A percentile compares a stretch with the other conserved stretches of the same genome.
These are phyloP conservation scores for Nicotiana paniculata DNA, from an alignment of 257 asterid genomes.

Conservation along the genomic window DNA sequence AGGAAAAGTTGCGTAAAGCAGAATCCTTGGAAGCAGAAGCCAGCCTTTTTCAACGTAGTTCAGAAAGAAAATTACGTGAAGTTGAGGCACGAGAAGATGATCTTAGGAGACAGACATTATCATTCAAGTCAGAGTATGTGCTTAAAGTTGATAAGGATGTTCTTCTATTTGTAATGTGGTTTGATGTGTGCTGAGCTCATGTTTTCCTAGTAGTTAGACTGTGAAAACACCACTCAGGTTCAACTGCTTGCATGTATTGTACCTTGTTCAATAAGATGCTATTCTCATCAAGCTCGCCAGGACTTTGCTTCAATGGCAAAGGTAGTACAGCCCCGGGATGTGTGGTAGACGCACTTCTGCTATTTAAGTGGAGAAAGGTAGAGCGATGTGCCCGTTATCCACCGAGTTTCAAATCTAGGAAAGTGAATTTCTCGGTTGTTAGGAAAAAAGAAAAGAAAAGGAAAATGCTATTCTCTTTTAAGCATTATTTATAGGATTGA, in stretches of 20 bases:
- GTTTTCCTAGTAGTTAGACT: neutral
- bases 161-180: neutral
- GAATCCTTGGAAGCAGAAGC: slow-evolving; percentile 87
- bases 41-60: slow-evolving; percentile 61
- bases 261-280: neutral
- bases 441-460: neutral
- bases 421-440: neutral
- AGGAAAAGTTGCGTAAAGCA: slow-evolving; percentile 63
- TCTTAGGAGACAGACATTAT: slow-evolving; percentile 57
- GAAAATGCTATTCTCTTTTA: neutral
- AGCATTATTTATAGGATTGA: neutral
- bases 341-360: neutral
- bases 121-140: slow-evolving; percentile 79
- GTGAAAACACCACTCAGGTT: neutral
- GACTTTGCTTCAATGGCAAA: neutral
- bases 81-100: slow-evolving; percentile 96
- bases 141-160: slow-evolving; percentile 1
- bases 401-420: neutral
- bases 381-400: neutral
- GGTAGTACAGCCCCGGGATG: neutral
- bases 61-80: slow-evolving; percentile 88
- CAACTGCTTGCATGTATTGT: neutral
- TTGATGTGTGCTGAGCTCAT: neutral
- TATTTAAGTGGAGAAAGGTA: neutral
- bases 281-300: neutral